Evolutionary conservation across 495 filamentous ascomycete genomes (phyloP).

Genomic region (Podospora anserina): DNA sequence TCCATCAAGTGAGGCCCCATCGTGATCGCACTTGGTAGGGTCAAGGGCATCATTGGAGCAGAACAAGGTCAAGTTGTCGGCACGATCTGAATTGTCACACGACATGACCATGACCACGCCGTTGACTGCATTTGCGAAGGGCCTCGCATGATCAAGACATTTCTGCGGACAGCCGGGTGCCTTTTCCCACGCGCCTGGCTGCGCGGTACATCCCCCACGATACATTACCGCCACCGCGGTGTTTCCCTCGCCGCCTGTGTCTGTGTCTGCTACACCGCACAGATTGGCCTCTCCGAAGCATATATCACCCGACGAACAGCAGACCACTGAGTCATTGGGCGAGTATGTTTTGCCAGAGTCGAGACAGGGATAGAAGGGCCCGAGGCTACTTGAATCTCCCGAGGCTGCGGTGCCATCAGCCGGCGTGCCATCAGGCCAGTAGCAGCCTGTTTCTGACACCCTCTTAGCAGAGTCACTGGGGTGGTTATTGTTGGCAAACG

Average conservation of each 20-base stretch:
- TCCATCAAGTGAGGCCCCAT: too few species aligned
- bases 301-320: not conserved
- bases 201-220: not conserved
- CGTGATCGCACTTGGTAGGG: too few species aligned
- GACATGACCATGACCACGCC: too few species aligned
- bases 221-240: not conserved
- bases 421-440: not conserved
- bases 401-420: not conserved
- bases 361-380: not conserved
- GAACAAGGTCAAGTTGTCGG: too few species aligned
- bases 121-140: not conserved
- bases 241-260: too few species aligned
- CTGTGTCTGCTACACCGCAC: not conserved
- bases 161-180: not conserved
- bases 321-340: not conserved
- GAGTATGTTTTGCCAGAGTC: not conserved
- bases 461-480: not conserved
- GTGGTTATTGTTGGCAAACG: not conserved
- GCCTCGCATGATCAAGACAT: not conserved
- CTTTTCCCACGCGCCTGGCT: not conserved
- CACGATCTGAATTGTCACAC: too few species aligned
- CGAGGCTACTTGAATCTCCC: not conserved
- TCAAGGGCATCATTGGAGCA: too few species aligned
- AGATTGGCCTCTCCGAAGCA: not conserved
- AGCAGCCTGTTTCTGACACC: not conserved